Evolutionary conservation across 257 asterid genomes (phyloP).

Genomic region (Solanum phureja): DNA sequence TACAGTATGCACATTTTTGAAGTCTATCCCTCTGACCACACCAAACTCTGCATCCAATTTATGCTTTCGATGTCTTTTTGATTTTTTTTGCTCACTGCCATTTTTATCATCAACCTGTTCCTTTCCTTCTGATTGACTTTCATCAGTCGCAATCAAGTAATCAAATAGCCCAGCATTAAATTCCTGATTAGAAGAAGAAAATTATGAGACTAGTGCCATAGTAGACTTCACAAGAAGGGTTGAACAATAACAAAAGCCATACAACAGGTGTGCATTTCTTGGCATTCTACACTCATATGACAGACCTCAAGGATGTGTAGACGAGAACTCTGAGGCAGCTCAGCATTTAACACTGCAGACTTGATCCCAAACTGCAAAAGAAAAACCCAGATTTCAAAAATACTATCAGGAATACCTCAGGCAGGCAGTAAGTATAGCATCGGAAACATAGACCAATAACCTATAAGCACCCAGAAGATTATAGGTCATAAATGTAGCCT

Average conservation of each 20-base stretch:
- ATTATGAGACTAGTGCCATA: neutral
- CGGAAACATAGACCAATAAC: neutral
- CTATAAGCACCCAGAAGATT: neutral
- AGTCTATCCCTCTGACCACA: slow-evolving; percentile 96
- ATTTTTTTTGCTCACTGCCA: slow-evolving; percentile 34
- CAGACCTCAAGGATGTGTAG: slow-evolving; percentile 86
- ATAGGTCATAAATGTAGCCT: neutral
- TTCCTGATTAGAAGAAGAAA: slow-evolving; percentile 37
- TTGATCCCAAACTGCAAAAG: slow-evolving; percentile 77
- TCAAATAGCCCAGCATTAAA: slow-evolving; percentile 95
- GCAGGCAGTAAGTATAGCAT: neutral
- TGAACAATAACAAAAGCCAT: neutral
- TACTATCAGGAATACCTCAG: neutral
- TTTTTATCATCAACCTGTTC: slow-evolving; percentile 36
- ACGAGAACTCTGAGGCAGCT: slow-evolving; percentile 95
- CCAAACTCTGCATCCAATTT: slow-evolving; percentile 89
- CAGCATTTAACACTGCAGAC: slow-evolving; percentile 89
- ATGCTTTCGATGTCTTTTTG: slow-evolving; percentile 41
- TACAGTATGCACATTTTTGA: slow-evolving; percentile 92
- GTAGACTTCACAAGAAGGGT: neutral
- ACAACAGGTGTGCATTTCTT: neutral
- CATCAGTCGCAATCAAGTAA: slow-evolving; percentile 85
- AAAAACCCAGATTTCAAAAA: neutral
- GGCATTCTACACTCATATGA: neutral
- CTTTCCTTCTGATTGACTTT: slow-evolving; percentile 31